Conservation (phyloP, 2,329 filamentous ascomycete species). For the Fusarium solani-melongenae region DNA sequence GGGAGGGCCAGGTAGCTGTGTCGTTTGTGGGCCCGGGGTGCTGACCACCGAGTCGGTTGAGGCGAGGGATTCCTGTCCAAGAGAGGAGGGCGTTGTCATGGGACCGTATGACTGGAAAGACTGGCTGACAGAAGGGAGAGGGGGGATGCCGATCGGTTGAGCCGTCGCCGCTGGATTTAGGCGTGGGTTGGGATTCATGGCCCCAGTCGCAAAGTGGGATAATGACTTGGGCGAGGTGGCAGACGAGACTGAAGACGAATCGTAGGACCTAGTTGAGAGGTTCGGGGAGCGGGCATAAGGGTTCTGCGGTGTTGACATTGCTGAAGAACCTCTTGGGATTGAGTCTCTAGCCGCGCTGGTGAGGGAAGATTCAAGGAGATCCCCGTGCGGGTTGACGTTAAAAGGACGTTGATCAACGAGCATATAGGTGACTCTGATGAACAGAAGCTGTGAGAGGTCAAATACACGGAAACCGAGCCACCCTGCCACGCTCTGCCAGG, state of each 20-base stretch:
- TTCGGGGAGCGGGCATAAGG: conserved; percentile 71
- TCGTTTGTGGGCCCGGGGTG: conserved; percentile 58
- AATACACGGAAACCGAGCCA: conserved; percentile 29
- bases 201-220: conserved; percentile 62
- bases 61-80: conserved; percentile 70
- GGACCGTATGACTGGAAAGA: conserved; percentile 66
- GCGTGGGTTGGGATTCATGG: conserved; percentile 64
- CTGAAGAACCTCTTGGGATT: conserved; percentile 24
- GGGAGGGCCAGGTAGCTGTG: conserved; percentile 56
- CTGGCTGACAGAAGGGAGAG: conserved; percentile 59
- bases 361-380: conserved; percentile 28
- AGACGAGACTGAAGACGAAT: conserved; percentile 72
- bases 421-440: conserved; percentile 40
- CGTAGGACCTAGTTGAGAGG: conserved; percentile 70
- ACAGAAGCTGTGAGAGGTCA: conserved; percentile 31
- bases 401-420: conserved; percentile 37
- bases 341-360: conserved; percentile 27
- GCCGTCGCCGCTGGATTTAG: conserved; percentile 60
- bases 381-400: conserved; percentile 30
- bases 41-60: conserved; percentile 67
- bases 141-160: conserved; percentile 65
- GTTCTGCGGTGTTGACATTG: conserved; percentile 67
- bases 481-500: conserved; percentile 26
- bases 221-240: conserved; percentile 68
- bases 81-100: conserved; percentile 59